Base-by-base conservation (phyloP, 2,329 filamentous ascomycete species). In the Penicillium griseofulvum region DNA sequence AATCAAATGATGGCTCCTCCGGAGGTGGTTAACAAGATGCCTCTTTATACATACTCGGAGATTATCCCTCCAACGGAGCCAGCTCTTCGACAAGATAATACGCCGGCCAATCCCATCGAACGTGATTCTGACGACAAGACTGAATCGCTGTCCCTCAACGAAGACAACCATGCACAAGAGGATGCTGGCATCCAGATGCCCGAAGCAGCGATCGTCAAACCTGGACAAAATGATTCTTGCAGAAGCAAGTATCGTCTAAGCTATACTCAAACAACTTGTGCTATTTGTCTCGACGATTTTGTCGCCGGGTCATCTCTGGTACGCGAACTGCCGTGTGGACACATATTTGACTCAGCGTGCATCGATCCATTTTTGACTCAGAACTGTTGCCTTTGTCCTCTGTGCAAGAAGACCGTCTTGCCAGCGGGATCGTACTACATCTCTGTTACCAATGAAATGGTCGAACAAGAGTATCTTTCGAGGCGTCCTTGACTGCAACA, bases 301-400 rank as follows among this genome's bases (percentile, higher is more conserved):
- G 81, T 88, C 28, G 82, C 85, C 16, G 82, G 84, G 36, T 75
- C 80, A 17, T 88, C 89, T 0, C 83, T 86, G 19, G 91, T 97
- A 52, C 88, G 91, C 52, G 89, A 97, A 73, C 79, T 97, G 3
- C 86, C 90, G 0, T 99, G 94, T 65, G 86, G 88, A 0, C 94
- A 99, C 70, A 93, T 97, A 54, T 99, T 92, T 73, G 93, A 99
- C 63, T 88, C 90, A 0, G 87, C 89, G 61, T 99, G 94, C 68
- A 92, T 97, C 60, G 92, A 97, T 68, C 83, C 87, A 22, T 96
- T 94, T 65, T 79, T 97, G 12, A 80, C 82, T 41, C 81, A 86
- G 52, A 87, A 88, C 68, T 95, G 89, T 68, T 95, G 90, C 17
- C 80, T 97, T 2, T 99, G 94, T 67, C 93, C 94, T 0, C 79